These are phyloP conservation scores for Trifolium repens DNA, from an alignment of 306 rosid species.

Conservation along the genomic window DNA sequence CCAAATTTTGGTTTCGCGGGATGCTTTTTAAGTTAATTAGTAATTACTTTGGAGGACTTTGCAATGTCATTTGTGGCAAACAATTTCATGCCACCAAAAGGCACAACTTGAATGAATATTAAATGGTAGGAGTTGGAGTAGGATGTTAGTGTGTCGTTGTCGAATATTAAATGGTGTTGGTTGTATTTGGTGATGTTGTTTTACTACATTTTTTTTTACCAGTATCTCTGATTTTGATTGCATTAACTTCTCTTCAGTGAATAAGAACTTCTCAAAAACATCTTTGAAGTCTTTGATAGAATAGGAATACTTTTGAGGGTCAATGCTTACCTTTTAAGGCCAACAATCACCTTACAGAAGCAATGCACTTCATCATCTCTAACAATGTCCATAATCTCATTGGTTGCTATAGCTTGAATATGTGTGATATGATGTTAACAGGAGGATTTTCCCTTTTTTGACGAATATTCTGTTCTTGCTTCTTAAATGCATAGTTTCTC, in stretches of 20 bases:
- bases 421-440: conserved; percentile 47
- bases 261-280: conserved; percentile 60
- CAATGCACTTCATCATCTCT: conserved; percentile 65
- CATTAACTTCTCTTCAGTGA: conserved; percentile 55
- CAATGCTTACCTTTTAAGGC: conserved; percentile 69
- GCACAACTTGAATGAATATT: conserved; percentile 68
- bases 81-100: conserved; percentile 76
- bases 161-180: no score
- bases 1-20: background rate
- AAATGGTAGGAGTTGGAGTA: no score
- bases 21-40: conserved; percentile 13
- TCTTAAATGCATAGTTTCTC: conserved; percentile 36
- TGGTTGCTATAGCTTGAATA: no score
- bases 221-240: conserved; percentile 45
- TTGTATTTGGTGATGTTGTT: no score
- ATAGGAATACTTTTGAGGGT: conserved; percentile 58
- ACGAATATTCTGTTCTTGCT: conserved; percentile 65
- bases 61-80: conserved; percentile 58
- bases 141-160: no score
- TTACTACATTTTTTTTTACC: no score
- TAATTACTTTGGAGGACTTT: conserved; percentile 31
- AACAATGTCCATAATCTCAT: conserved; percentile 60
- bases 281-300: conserved; percentile 76
- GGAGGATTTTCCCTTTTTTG: conserved; percentile 57
- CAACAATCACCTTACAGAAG: conserved; percentile 67